Base-by-base conservation (phyloP, 2,329 filamentous ascomycete genomes). In the Cercospora sp. region DNA sequence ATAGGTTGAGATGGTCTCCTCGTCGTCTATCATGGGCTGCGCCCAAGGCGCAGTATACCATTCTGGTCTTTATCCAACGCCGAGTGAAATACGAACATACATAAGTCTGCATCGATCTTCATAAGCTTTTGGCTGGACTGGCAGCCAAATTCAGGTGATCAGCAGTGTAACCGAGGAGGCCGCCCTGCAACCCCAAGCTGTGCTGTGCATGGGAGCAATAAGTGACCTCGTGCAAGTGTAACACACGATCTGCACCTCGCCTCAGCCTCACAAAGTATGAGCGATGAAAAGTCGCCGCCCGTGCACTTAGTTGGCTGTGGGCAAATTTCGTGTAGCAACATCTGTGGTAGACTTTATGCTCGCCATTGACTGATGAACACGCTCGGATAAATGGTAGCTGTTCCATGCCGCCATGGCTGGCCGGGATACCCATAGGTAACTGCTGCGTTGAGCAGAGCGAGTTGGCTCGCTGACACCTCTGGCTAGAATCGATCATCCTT, bases 401-500 rank as follows among this genome's bases (percentile, higher is more conserved):
- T n/a, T 26, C 49, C 16, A 2, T 28, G 24, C 16, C 49, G 49
- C 24, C 24, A 55, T 55, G 49, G 49, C 24, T 28, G 49, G 49
- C 32, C 28, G 55, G 9, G 24, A 59, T 16, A 37, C 30, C 8
- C 55, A 37, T 30, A 59, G 55, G 55, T 59, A 59, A 32, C 12
- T 59, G 28, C 8, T 28, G n/a, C 13, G n/a, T 13, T 59, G 55
- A 37, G 32, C 26, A n/a, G n/a, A 37, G 9, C 9, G 28, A 21
- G 18, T 12, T 30, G 26, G 49, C 49, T 16, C 34, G 43, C 60
- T 63, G 16, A 63, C 26, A 32, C 10, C n/a, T 30, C 24, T 18
- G 43, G 24, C 28, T 30, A 63, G 60, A 24, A 63, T 63, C 9
- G 60, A 63, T 53, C 60, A 63, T 30, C 60, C 60, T 24, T 63